Conservation (phyloP, 2,329 filamentous ascomycete species). For the Meredithiella fracta region DNA sequence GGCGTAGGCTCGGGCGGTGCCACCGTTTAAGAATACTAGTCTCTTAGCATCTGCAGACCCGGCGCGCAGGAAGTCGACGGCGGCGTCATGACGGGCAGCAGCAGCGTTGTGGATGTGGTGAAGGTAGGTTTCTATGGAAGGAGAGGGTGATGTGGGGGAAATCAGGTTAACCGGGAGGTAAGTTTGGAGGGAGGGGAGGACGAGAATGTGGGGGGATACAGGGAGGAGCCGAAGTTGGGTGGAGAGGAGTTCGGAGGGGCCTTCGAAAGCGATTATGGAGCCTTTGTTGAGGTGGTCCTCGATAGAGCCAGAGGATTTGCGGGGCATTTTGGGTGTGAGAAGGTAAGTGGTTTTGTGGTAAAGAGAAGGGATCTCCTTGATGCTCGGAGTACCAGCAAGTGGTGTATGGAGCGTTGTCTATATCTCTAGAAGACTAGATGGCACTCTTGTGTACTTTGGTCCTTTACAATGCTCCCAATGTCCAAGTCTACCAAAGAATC, state of each 20-base stretch:
- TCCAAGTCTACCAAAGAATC: too few relatives aligned
- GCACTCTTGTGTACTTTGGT: too few relatives aligned
- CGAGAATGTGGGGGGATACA: slow-evolving; percentile 38
- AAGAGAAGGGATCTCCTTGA: background rate
- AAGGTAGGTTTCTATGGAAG: slow-evolving; percentile 24
- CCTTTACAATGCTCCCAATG: too few relatives aligned
- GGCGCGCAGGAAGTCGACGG: slow-evolving; percentile 33
- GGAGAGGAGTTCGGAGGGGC: slow-evolving; percentile 35
- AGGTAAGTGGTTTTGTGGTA: background rate
- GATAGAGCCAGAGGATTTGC: slow-evolving; percentile 16
- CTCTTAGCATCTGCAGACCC: slow-evolving; percentile 32
- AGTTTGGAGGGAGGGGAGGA: slow-evolving; percentile 35
- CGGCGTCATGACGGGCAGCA: slow-evolving; percentile 29
- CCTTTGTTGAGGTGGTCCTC: slow-evolving; percentile 22
- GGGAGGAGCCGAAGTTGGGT: slow-evolving; percentile 46
- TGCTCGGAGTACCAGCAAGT: too few relatives aligned
- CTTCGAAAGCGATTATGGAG: slow-evolving; percentile 44
- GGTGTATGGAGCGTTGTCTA: background rate
- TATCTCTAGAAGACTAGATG: too few relatives aligned
- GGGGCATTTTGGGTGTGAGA: slow-evolving; percentile 31
- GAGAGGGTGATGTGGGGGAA: slow-evolving; percentile 26
- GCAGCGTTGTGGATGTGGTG: slow-evolving; percentile 35
- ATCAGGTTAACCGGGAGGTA: slow-evolving; percentile 27
- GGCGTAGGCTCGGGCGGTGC: slow-evolving; percentile 36
- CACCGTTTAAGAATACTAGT: slow-evolving; percentile 44